Percentiles rank a stretch among this genome's conserved stretches.
Evolutionary conservation across 495 filamentous ascomycete genomes (phyloP).

Genomic region (Penicillium longicatenatum): DNA sequence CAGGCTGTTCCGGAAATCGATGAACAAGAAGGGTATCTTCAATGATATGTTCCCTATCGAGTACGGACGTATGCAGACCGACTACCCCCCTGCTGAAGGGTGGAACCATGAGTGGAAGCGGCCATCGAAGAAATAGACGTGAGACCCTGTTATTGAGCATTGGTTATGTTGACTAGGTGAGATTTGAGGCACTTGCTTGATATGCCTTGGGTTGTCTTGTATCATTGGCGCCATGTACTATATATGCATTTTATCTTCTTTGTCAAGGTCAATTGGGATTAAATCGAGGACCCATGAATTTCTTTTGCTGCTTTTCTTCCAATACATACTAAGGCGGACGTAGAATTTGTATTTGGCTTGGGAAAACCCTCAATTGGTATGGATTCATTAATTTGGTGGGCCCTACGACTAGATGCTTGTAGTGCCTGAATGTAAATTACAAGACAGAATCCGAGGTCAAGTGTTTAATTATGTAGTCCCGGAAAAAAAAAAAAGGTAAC

Average conservation of each 20-base stretch:
- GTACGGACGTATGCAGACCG: constrained; percentile 81
- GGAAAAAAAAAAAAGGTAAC: constrained; percentile 8
- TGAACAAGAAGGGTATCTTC: constrained; percentile 82
- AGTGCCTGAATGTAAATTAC: background rate
- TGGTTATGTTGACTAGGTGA: constrained; percentile 1
- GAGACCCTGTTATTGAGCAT: constrained; percentile 23
- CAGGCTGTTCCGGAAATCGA: constrained; percentile 77
- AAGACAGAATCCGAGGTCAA: background rate
- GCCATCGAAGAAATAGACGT: constrained; percentile 26
- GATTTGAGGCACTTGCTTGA: constrained; percentile 8
- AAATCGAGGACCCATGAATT: background rate
- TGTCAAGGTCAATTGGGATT: constrained; percentile 1
- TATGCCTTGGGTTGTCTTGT: constrained; percentile 13
- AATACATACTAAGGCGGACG: too few relatives aligned
- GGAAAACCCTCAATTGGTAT: too few relatives aligned
- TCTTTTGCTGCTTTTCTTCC: background rate
- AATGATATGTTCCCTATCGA: constrained; percentile 73
- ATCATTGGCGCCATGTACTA: constrained; percentile 33
- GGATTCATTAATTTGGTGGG: too few relatives aligned
- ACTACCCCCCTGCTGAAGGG: constrained; percentile 67
- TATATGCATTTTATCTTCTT: constrained; percentile 27
- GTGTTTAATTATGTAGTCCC: constrained; percentile 13
- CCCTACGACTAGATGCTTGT: background rate
- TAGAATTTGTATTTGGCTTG: too few relatives aligned
- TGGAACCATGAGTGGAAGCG: constrained; percentile 73